A percentile compares a stretch with the other conserved stretches of the same genome.
Evolutionary conservation across 495 filamentous ascomycete genomes (phyloP).

Genomic region (Neurospora cerealis): DNA sequence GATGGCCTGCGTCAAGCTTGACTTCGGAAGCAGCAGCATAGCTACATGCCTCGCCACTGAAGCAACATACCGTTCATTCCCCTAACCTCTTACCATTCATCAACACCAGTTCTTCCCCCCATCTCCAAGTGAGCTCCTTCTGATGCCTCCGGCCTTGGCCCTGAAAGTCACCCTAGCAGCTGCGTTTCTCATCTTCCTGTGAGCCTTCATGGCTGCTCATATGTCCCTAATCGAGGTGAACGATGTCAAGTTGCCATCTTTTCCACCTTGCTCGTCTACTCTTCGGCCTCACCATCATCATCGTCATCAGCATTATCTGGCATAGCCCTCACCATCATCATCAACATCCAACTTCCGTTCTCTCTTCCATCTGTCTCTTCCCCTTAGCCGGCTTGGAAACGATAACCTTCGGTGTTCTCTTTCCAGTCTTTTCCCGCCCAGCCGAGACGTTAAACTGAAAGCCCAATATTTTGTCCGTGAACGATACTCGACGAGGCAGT

Average conservation of each 20-base stretch:
- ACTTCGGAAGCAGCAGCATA: neutral
- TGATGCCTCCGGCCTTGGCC: neutral
- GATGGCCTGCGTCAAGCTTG: neutral
- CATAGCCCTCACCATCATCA: neutral
- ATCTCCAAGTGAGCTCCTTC: neutral
- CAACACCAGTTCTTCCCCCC: neutral
- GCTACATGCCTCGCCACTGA: too few relatives aligned
- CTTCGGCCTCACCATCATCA: neutral
- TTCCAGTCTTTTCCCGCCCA: neutral
- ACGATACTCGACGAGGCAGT: neutral
- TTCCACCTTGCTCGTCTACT: neutral
- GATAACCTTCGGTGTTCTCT: neutral
- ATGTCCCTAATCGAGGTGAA: neutral
- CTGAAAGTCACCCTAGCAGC: neutral
- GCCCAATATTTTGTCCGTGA: neutral
- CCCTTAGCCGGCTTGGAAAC: neutral
- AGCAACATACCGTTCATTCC: neutral
- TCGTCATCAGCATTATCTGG: neutral
- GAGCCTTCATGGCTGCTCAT: neutral
- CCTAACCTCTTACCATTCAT: neutral
- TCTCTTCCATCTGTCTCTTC: neutral
- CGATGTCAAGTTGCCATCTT: neutral
- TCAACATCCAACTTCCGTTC: neutral
- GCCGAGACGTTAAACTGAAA: neutral
- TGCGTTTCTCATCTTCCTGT: neutral